Base-by-base conservation (phyloP, 164 flowering plant genomes). In the Macadamia integrifolia region DNA sequence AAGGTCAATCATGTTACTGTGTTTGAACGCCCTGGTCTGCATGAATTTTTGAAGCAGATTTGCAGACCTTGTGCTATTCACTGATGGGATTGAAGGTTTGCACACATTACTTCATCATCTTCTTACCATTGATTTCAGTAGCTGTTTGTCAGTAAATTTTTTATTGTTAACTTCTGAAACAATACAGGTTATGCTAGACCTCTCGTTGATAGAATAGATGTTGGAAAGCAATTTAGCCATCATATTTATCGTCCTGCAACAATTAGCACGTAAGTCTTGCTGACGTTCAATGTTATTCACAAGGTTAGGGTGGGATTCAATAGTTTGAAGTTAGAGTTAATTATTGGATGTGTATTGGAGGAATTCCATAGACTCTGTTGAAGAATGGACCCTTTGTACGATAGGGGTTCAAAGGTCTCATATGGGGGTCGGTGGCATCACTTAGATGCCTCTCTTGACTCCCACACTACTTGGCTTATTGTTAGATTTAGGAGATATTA, bases 61-160 rank as follows among this genome's bases (percentile, higher is more conserved):
- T 86, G 93, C 98, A 4, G 86, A 90, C 53, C 88, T 94, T 59
- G 89, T 94, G 67, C 84, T 94, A 49, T 94, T 94, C 72, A 94
- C 99, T 66, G 99, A 97, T 79, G 98, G 98, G 8, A 93, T 94
- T 78, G 99, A 94, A 94, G 99, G 99, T 94, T 75, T 69, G 79
- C 71, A 62, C 23, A 23, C 65, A 1, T 32, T 69, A 46, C 43
- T 61, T 60, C 60, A 15, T 29, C 11, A 23, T 23, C 35, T 32
- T 55, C 56, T 63, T 62, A 18, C 56, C 61, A 6, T 14, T 9
- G 49, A 70, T 58, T 58, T 3, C 15, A 65, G 7, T 62, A 10
- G 44, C 43, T 74, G 42, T 8, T 73, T 46, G n/a, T 67, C 61
- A 35, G 18, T 58, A 12, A 29, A 23, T 64, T 23, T 23, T 23